Conservation (phyloP, 768 basidiomycete species). For the Zangia roseola region DNA sequence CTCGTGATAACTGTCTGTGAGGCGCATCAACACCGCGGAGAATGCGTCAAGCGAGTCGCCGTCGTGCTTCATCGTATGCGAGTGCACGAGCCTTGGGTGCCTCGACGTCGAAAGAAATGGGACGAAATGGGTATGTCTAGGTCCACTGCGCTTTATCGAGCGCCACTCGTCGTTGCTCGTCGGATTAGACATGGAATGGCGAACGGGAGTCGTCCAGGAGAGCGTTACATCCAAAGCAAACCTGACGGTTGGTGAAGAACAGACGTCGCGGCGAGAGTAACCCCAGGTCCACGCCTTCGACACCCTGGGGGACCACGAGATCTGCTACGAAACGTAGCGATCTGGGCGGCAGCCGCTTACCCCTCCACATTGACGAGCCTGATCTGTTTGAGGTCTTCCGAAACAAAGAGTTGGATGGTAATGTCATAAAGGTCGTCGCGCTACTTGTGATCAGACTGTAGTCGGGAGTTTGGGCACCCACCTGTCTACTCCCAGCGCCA, state of each 20-base stretch:
- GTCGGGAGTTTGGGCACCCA: neutral
- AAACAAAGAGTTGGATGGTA: conserved; percentile 1
- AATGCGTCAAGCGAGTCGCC: conserved; percentile 15
- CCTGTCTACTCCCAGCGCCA: conserved; percentile 4
- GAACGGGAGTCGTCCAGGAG: conserved; percentile 9
- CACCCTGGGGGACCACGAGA: conserved; percentile 2
- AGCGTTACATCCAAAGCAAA: conserved; percentile 19
- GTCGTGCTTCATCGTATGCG: conserved; percentile 8
- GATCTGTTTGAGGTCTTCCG: conserved; percentile 4
- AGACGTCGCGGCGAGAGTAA: conserved; percentile 15
- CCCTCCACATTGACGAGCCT: conserved; percentile 9
- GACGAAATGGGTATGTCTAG: conserved; percentile 7
- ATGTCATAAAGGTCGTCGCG: conserved; percentile 7
- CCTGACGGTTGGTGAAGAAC: conserved; percentile 20
- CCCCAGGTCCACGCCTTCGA: conserved; percentile 19
- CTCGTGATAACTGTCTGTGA: neutral
- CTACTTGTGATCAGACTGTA: conserved; percentile 1
- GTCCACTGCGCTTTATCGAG: neutral
- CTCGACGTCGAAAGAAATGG: neutral
- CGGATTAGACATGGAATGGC: conserved; percentile 9
- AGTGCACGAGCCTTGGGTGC: conserved; percentile 6
- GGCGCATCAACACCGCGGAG: conserved; percentile 11
- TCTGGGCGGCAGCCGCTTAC: too few relatives aligned
- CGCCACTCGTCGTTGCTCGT: neutral
- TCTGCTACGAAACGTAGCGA: too few relatives aligned